These are phyloP conservation scores for Saturnispora saitoi DNA, from an alignment of 805 yeast species.

Conservation along the genomic window DNA sequence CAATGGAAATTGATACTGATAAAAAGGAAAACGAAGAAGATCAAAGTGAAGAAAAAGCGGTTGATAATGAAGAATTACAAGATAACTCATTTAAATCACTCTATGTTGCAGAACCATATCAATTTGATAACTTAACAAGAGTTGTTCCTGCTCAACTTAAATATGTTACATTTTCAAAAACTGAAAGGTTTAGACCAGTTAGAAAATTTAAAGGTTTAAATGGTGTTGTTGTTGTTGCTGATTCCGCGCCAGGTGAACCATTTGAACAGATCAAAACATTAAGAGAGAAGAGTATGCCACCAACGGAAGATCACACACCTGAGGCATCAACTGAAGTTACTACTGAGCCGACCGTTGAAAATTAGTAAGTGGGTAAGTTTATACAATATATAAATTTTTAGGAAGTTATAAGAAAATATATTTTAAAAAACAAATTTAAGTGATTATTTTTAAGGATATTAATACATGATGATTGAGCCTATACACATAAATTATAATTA, in stretches of 20 bases:
- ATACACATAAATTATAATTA: constrained; percentile 14
- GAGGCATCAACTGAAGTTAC: constrained; percentile 61
- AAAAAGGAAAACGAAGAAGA: constrained; percentile 34
- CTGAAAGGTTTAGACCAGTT: constrained; percentile 72
- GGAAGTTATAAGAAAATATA: background rate
- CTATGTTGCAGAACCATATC: constrained; percentile 57
- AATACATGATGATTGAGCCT: no score
- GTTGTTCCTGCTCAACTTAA: constrained; percentile 85
- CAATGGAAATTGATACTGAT: constrained; percentile 29
- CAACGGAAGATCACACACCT: constrained; percentile 53
- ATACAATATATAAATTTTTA: background rate
- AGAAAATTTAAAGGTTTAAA: constrained; percentile 61
- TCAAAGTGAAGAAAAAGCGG: constrained; percentile 15
- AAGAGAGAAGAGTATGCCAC: constrained; percentile 65
- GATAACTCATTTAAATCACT: constrained; percentile 32
- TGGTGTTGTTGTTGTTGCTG: constrained; percentile 67
- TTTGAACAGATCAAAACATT: constrained; percentile 70
- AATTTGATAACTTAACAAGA: constrained; percentile 71
- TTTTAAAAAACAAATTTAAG: no score
- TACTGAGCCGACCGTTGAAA: background rate
- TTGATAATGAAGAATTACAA: constrained; percentile 21
- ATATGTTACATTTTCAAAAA: constrained; percentile 68
- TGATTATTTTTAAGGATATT: no score
- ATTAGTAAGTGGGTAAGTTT: background rate
- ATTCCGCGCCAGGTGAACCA: constrained; percentile 52